A percentile compares a stretch with the other conserved stretches of the same genome.
Conservation (phyloP, 371 early-diverging fungal genomes). For the Blakeslea trispora region DNA sequence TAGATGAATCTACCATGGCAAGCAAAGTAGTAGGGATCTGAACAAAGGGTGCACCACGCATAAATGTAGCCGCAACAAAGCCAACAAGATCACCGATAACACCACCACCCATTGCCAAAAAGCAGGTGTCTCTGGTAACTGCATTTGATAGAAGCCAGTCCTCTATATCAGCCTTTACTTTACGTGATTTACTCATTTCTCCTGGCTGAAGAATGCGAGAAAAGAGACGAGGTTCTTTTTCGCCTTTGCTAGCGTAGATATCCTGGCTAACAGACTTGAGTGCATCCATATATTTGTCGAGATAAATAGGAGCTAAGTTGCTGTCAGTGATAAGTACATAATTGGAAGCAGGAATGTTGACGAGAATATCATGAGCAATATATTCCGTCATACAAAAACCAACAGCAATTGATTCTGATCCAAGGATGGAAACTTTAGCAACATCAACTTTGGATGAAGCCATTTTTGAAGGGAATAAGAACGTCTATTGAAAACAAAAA, state of each 20-base stretch:
- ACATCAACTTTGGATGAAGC: slow-evolving; percentile 40
- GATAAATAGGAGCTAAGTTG: slow-evolving; percentile 80
- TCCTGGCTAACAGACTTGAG: slow-evolving; percentile 45
- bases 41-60: slow-evolving; percentile 94
- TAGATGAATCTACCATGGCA: slow-evolving; percentile 97
- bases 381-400: slow-evolving; percentile 82
- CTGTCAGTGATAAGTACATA: slow-evolving; percentile 91
- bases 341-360: slow-evolving; percentile 75
- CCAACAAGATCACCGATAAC: slow-evolving; percentile 97
- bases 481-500: not conserved
- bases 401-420: slow-evolving; percentile 82
- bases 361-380: slow-evolving; percentile 75
- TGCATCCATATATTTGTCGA: slow-evolving; percentile 52
- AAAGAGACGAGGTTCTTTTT: slow-evolving; percentile 66
- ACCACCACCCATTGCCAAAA: slow-evolving; percentile 96
- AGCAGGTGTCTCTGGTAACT: slow-evolving; percentile 92
- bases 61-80: slow-evolving; percentile 96
- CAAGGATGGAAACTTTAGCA: slow-evolving; percentile 81
- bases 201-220: slow-evolving; percentile 87
- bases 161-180: slow-evolving; percentile 86
- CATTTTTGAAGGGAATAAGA: slow-evolving; percentile 3
- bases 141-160: slow-evolving; percentile 86
- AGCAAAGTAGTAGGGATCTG: slow-evolving; percentile 96
- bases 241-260: slow-evolving; percentile 19
- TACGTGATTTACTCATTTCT: slow-evolving; percentile 88